Conservation (phyloP, 192 early-diverging fungal genomes). For the Jimgerdemannia flammicorona region DNA sequence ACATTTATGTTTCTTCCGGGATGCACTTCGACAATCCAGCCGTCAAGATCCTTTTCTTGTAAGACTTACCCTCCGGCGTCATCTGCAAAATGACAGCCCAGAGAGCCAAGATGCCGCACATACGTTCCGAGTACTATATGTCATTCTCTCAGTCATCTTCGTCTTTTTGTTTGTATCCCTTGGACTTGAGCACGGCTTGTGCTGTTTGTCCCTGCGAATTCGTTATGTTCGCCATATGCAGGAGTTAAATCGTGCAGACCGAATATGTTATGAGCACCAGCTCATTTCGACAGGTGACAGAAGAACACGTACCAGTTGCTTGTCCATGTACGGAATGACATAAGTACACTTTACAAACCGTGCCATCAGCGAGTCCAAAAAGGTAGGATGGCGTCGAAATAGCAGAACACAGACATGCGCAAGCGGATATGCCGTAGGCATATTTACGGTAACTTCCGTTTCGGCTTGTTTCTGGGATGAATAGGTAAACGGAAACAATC, state of each 20-base stretch:
- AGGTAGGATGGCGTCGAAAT: slow-evolving; percentile 47
- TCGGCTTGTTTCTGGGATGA: no score
- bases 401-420: slow-evolving; percentile 58
- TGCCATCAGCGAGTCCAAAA: slow-evolving; percentile 57
- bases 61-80: slow-evolving; percentile 27
- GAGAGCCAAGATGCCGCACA: slow-evolving; percentile 63
- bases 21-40: not conserved
- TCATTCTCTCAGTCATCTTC: slow-evolving; percentile 47
- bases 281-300: slow-evolving; percentile 5
- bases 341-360: slow-evolving; percentile 68
- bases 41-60: not conserved
- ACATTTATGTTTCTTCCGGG: not conserved
- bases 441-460: slow-evolving; percentile 64
- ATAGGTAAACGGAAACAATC: no score
- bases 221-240: no score
- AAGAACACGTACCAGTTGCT: slow-evolving; percentile 37
- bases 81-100: slow-evolving; percentile 69
- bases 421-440: no score
- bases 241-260: no score
- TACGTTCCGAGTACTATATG: slow-evolving; percentile 58
- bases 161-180: slow-evolving; percentile 35
- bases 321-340: slow-evolving; percentile 60
- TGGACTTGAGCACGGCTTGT: slow-evolving; percentile 20
- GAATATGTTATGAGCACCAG: no score
- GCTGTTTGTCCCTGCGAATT: slow-evolving; percentile 35